Base-by-base conservation (phyloP, 2,329 filamentous ascomycete species). In the Paracoccidioides lutzii region DNA sequence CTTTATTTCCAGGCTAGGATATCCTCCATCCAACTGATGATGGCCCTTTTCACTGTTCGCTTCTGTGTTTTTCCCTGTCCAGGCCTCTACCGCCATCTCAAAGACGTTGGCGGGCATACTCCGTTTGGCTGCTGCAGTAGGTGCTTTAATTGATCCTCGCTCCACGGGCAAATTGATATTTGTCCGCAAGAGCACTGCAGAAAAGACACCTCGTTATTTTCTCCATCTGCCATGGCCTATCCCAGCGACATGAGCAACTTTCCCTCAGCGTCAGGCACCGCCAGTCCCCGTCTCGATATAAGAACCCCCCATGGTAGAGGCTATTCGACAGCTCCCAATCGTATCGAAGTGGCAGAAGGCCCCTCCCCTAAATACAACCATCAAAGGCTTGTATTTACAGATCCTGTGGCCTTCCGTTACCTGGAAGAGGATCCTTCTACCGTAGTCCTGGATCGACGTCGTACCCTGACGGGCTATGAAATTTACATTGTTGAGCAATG, bases 401-500 rank as follows among this genome's bases (percentile, higher is more conserved):
- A 87, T 67, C 78, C 81, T 42, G 77, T 85, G 42, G 83, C 83
- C 12, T 82, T 85, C 61, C 78, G 73, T 59, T 95, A 91, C 66
- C 81, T 98, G 28, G 87, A 95, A 73, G 87, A 94, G 67, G 93
- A 97, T 61, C 76, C 83, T 1, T 81, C 80, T 4, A 90, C 89
- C 3, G 78, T 77, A 3, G 82, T 95, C 6, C 76, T 95, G 60
- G 82, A 90, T 62, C 84, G 85, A 54, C 81, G 82, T 55, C 78
- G 79, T 52, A 75, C 80, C 52, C 78, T 98, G 5, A 75, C 81
- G 58, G 91, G 91, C 61, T 97, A 96, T 71, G 90, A 97, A 69
- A 78, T 91, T 59, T 97, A 97, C 70, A 74, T 97, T 14, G 89
- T 97, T 61, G 93, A 97, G 70, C 93, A 98, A 76, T 98, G 93